Evolutionary conservation across 1,139 yeast species (phyloP).

Genomic region (Pneumocystis carinii): DNA sequence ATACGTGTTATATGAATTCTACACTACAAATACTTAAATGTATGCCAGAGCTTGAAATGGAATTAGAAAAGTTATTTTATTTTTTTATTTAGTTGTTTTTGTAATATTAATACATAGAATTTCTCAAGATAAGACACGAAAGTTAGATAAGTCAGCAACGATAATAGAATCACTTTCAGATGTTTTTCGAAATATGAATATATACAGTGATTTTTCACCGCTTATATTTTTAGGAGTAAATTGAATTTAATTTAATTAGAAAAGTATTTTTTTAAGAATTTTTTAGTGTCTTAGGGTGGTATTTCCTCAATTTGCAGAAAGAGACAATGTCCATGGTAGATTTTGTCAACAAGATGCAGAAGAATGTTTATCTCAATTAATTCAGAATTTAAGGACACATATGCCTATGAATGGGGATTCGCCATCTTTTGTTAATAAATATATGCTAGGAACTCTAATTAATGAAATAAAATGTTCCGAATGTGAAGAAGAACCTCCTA

Average conservation of each 20-base stretch:
- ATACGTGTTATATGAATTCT: conserved; percentile 78
- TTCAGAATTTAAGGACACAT: conserved; percentile 23
- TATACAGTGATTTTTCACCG: conserved; percentile 27
- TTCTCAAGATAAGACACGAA: background rate
- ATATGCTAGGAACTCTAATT: conserved; percentile 51
- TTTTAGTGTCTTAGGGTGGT: conserved; percentile 41
- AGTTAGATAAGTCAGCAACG: background rate
- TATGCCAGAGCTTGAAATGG: conserved; percentile 40
- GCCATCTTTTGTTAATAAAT: conserved; percentile 33
- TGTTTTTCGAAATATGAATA: conserved; percentile 21
- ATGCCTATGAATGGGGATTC: conserved; percentile 5
- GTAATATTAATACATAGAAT: background rate
- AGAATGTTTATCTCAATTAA: conserved; percentile 75
- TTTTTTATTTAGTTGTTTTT: background rate
- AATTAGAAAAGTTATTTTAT: conserved; percentile 18
- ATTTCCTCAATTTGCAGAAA: conserved; percentile 83
- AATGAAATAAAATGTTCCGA: conserved; percentile 44
- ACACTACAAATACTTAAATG: conserved; percentile 67
- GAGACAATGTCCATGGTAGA: conserved; percentile 36
- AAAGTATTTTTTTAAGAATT: background rate
- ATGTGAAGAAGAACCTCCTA: conserved; percentile 36
- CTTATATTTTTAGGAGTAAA: conserved; percentile 31
- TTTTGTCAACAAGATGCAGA: conserved; percentile 97
- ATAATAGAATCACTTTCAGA: conserved; percentile 16
- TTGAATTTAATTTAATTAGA: background rate